Conservation (phyloP, 2,329 filamentous ascomycete genomes). For the Dactylonectria estremocensis region DNA sequence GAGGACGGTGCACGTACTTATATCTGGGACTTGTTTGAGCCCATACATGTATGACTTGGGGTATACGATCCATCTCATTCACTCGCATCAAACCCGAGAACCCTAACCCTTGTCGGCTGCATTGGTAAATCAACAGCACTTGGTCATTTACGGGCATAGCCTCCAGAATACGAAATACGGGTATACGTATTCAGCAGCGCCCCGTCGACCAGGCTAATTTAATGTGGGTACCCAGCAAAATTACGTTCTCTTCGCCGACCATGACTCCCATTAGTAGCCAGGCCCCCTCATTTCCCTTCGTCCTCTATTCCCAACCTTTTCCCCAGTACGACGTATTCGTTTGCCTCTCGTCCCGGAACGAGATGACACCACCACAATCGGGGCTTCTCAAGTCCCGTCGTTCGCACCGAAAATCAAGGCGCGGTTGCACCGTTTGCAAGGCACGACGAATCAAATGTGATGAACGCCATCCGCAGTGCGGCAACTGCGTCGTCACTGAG, state of each 20-base stretch:
- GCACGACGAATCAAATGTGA: conserved; percentile 52
- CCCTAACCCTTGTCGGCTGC: too few species aligned
- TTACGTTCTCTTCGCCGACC: background rate
- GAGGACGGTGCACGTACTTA: background rate
- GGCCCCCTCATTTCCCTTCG: background rate
- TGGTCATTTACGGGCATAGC: too few species aligned
- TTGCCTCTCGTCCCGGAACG: background rate
- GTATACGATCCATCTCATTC: background rate
- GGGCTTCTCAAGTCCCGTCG: conserved; percentile 24
- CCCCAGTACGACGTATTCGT: background rate
- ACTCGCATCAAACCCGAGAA: background rate
- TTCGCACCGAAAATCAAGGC: conserved; percentile 45
- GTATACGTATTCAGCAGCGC: background rate
- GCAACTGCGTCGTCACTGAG: conserved; percentile 47
- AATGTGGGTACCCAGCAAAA: background rate
- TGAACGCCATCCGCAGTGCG: conserved; percentile 49
- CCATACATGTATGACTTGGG: background rate
- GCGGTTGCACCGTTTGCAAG: conserved; percentile 48
- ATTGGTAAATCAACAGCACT: too few species aligned
- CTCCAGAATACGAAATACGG: background rate
- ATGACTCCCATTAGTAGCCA: background rate
- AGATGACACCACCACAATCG: background rate
- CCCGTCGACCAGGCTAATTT: background rate
- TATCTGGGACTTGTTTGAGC: background rate
- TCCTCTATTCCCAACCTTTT: background rate